Evolutionary conservation across 139 green algal genomes (phyloP).

Genomic region (Ulvella scutata): DNA sequence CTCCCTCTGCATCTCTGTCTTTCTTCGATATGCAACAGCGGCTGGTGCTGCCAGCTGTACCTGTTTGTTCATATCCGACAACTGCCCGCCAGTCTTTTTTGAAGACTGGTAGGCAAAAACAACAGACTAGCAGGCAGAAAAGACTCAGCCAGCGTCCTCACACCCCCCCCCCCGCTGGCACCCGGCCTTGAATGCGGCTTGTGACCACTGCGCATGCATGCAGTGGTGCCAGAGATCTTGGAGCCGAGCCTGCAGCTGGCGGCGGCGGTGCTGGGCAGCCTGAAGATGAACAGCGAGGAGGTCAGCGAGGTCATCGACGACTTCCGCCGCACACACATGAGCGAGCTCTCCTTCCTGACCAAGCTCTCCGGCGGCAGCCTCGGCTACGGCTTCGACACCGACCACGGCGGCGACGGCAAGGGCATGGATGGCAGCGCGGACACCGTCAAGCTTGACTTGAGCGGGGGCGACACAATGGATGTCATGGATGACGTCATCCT

Average conservation of each 20-base stretch:
- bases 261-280: conserved; percentile 55
- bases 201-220: too few species aligned
- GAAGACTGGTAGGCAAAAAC: too few species aligned
- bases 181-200: too few species aligned
- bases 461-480: too few species aligned
- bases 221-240: conserved; percentile 92
- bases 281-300: conserved; percentile 31
- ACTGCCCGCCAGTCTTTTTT: too few species aligned
- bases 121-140: too few species aligned
- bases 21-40: too few species aligned
- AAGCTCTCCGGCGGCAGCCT: background rate
- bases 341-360: conserved; percentile 21
- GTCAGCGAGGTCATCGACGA: conserved; percentile 50
- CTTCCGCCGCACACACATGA: conserved; percentile 41
- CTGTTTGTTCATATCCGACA: too few species aligned
- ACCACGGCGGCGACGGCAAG: background rate
- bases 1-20: too few species aligned
- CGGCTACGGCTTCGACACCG: background rate
- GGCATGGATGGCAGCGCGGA: background rate
- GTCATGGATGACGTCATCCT: too few species aligned
- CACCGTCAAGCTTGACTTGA: too few species aligned
- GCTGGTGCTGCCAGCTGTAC: too few species aligned
- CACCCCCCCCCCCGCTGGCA: conserved; percentile 50
- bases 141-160: background rate
- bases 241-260: conserved; percentile 92